A percentile compares a stretch with the other conserved stretches of the same genome.
Evolutionary conservation across 768 basidiomycete species (phyloP).

Genomic region (Calocybe cyanea): DNA sequence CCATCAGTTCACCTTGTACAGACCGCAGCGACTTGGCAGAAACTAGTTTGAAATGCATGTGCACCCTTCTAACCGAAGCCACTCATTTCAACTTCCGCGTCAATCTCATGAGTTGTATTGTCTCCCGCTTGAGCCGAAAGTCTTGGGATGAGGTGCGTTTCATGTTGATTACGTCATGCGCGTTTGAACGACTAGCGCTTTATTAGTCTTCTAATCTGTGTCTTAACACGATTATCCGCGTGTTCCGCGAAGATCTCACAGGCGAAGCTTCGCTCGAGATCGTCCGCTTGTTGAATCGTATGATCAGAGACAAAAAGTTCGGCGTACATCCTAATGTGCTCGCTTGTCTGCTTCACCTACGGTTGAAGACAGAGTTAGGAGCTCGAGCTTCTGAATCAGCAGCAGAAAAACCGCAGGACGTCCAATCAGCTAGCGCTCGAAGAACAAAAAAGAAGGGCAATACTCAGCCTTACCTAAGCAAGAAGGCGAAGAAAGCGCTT

Average conservation of each 20-base stretch:
- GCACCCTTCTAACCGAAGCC: conserved; percentile 74
- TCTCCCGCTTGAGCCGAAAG: conserved; percentile 77
- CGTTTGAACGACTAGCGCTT: conserved; percentile 4
- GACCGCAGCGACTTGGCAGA: conserved; percentile 65
- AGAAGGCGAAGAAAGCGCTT: conserved; percentile 80
- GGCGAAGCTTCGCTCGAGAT: conserved; percentile 82
- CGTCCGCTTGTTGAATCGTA: conserved; percentile 88
- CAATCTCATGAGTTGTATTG: conserved; percentile 87
- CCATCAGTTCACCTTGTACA: conserved; percentile 26
- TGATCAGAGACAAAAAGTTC: conserved; percentile 92
- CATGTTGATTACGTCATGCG: conserved; percentile 2
- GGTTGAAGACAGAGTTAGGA: conserved; percentile 81
- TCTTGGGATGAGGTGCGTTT: conserved; percentile 85
- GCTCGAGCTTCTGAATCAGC: conserved; percentile 73
- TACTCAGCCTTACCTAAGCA: conserved; percentile 77
- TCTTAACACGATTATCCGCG: conserved; percentile 71
- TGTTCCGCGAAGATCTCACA: conserved; percentile 80
- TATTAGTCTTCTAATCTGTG: conserved; percentile 81
- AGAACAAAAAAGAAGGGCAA: conserved; percentile 56
- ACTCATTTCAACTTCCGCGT: conserved; percentile 96
- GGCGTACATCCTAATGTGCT: conserved; percentile 88
- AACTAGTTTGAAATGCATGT: conserved; percentile 79
- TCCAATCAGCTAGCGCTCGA: conserved; percentile 40
- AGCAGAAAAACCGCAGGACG: conserved; percentile 50
- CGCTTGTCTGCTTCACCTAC: conserved; percentile 77